Base-by-base conservation (phyloP, 306 rosid genomes). In the Corylus avellana region DNA sequence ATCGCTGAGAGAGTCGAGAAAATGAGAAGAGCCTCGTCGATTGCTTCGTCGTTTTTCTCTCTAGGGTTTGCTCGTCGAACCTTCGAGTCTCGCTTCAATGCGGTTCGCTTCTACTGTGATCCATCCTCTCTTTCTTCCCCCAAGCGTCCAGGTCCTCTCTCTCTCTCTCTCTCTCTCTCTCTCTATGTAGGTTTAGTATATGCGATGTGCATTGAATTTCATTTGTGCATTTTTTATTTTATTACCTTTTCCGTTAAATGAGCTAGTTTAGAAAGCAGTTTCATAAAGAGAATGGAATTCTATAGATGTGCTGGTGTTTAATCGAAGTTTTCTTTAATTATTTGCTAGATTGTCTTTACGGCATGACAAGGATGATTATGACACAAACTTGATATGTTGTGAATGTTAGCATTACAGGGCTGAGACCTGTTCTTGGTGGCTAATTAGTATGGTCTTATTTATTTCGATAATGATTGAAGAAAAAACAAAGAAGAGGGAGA, bases 61-160 rank as follows among this genome's bases (percentile, higher is more conserved):
- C 84, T 69, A 80, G 67, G 81, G 77, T 67, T 90, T 18, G 70
- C 84, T 2, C 69, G 73, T 61, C 75, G 84, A 73, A 32, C 57
- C 44, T 78, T 85, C 53, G 81, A 70, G 0, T 20, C 16, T 48
- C 50, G 86, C 78, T 12, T 71, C 76, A 84, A 70, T 82, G 62
- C 73, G 18, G 49, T 83, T 87, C 93, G 94, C 64, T 87, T 70
- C 76, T 85, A 73, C 79, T 83, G 74, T 54, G 77, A 90, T 79
- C 83, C 79, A 51, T 62, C 83, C 12, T 61, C 37, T 9, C 39
- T 81, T 82, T 77, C 76, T 77, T 80, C 78, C 67, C 29, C 16
- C 63, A 82, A 80, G 53, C 84, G 54, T 83, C 79, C 84, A 78
- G 94, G 93, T 92, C 46, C 83, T 50, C 67, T 37, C 20, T 74